A percentile compares a stretch with the other conserved stretches of the same genome.
Conservation (phyloP, 164 flowering plant species). For the Vitis riparia region DNA sequence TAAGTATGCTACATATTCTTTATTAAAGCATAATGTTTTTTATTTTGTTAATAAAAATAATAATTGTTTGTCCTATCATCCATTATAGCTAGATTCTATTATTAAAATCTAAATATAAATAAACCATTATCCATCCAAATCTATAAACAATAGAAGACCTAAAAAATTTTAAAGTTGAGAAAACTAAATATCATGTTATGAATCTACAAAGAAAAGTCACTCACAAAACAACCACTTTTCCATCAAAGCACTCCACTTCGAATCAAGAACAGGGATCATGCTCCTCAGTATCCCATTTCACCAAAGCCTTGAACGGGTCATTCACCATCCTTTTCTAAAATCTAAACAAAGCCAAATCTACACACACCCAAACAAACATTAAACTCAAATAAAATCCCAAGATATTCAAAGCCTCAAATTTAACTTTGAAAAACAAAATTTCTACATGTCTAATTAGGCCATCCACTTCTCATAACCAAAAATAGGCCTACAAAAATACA, state of each 20-base stretch:
- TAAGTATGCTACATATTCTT: no score
- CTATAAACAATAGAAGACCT: no score
- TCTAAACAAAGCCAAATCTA: slow-evolving; percentile 59
- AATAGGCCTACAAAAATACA: background rate
- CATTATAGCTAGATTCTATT: no score
- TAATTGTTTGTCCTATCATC: no score
- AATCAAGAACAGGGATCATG: slow-evolving; percentile 56
- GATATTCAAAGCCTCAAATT: no score
- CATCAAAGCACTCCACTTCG: slow-evolving; percentile 60
- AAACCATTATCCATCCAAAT: no score
- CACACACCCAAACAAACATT: slow-evolving; percentile 3
- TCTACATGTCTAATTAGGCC: background rate
- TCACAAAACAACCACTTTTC: slow-evolving; percentile 60
- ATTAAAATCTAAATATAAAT: no score
- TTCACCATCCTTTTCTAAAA: slow-evolving; percentile 41
- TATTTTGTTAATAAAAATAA: no score
- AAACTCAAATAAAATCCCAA: background rate
- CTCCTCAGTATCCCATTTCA: slow-evolving; percentile 47
- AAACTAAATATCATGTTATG: no score
- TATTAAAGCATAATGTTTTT: no score
- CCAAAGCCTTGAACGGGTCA: slow-evolving; percentile 40
- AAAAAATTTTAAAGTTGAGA: no score
- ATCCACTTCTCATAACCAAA: slow-evolving; percentile 3
- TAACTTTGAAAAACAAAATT: no score
- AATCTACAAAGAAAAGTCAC: slow-evolving; percentile 17